Base-by-base conservation (phyloP, 1,284 basidiomycete species). In the Salmacisia buchloeana region DNA sequence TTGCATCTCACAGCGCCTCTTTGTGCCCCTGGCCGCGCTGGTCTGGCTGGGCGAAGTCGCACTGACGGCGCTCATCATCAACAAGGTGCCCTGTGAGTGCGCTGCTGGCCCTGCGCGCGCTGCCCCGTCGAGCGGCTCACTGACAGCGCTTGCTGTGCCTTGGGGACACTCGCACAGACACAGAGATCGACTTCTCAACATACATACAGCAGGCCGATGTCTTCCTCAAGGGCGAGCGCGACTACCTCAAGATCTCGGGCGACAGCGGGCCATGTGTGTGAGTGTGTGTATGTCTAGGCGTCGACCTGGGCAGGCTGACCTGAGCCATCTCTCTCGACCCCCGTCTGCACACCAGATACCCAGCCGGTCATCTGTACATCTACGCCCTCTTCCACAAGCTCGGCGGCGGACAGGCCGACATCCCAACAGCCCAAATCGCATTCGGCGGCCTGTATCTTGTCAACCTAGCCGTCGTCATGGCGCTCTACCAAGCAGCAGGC, bases 181-280 rank as follows among this genome's bases (percentile, higher is more conserved):
- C 96, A n/a, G 94, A 99, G 81, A 99, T 99, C 75, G 96, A 99
- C 82, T 98, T 90, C 86, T 85, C 87, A 77, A 94, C 93, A 0
- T 96, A 96, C 76, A 89, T 94, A 85, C 84, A 89, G 64, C 96
- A 98, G 67, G 85, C 90, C 1, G 84, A 88, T 60, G 80, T 90
- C 57, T 94, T 90, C 80, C 75, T 89, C 52, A 18, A 35, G 21
- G 94, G 94, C 39, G 88, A 96, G 80, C 83, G 89, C 31, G 86
- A 94, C 79, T 99, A 98, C 78, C 83, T 86, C n/a, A 82, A 84
- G 63, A 89, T 99, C 64, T 83, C 85, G 64, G 94, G 94, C 0
- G 93, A 92, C 7, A 97, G 92, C 2, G 96, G 96, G 5, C 92
- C 91, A 5, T 83, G 96, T 15, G 94, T 97, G 92, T 94, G n/a